These are phyloP conservation scores for Trametes sp. DNA, from an alignment of 1,284 basidiomycete species.

Conservation along the genomic window DNA sequence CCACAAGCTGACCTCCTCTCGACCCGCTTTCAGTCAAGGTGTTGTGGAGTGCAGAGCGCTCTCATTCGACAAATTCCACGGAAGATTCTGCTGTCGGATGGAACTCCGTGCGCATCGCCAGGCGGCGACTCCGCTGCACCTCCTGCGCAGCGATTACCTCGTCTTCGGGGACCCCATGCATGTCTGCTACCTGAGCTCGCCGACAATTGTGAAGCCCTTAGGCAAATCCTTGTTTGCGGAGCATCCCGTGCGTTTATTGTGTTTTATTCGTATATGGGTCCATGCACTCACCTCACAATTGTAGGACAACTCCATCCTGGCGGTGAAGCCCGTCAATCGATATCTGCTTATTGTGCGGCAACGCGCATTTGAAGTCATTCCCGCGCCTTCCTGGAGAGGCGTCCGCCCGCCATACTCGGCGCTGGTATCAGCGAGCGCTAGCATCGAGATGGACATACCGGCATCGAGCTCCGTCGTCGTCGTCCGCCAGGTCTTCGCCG, in stretches of 20 bases:
- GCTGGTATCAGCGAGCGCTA: constrained; percentile 23
- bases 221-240: constrained; percentile 26
- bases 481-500: constrained; percentile 30
- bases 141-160: constrained; percentile 37
- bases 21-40: constrained; percentile 11
- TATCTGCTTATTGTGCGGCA: constrained; percentile 43
- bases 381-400: constrained; percentile 38
- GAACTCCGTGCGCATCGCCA: constrained; percentile 30
- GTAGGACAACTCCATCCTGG: constrained; percentile 37
- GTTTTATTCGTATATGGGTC: neutral
- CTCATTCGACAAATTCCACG: constrained; percentile 41
- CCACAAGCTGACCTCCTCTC: neutral
- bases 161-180: constrained; percentile 37
- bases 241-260: constrained; percentile 15
- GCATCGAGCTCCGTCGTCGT: constrained; percentile 42
- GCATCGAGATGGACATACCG: constrained; percentile 32
- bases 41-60: constrained; percentile 32
- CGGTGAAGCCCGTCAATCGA: constrained; percentile 40
- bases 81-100: constrained; percentile 32
- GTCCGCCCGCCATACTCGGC: constrained; percentile 26
- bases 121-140: constrained; percentile 34
- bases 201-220: constrained; percentile 30
- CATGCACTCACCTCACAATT: constrained; percentile 1
- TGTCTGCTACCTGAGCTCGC: constrained; percentile 32
- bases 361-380: constrained; percentile 39